Evolutionary conservation across 2,329 filamentous ascomycete genomes (phyloP).

Genomic region (Cytospora schulzeri): DNA sequence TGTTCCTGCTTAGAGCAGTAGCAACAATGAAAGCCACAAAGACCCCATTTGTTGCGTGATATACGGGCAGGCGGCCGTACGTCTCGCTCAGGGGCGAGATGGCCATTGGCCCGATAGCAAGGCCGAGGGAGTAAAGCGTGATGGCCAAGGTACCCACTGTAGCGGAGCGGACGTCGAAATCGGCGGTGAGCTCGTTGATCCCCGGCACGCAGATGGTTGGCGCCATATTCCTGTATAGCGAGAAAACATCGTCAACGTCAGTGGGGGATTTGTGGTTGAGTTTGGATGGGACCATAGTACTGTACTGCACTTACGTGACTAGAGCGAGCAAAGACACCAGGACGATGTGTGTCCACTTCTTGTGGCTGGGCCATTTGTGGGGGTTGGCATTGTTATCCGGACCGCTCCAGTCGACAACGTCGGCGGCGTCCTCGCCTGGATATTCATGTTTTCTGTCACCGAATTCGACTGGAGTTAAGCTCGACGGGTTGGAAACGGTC

Average conservation of each 20-base stretch:
- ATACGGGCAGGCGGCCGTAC: conserved; percentile 14
- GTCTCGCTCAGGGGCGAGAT: conserved; percentile 13
- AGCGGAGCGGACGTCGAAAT: conserved; percentile 15
- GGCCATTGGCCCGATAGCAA: conserved; percentile 13
- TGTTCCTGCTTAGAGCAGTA: conserved; percentile 12
- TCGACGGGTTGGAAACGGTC: too few relatives aligned
- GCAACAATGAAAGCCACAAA: conserved; percentile 18
- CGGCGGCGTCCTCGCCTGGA: too few relatives aligned
- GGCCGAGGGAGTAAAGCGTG: conserved; percentile 15
- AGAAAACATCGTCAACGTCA: background rate
- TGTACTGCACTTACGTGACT: background rate
- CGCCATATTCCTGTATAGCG: conserved; percentile 11
- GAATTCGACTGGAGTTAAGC: too few relatives aligned
- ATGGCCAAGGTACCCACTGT: conserved; percentile 9
- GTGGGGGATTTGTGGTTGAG: too few relatives aligned
- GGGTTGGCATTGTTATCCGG: conserved; percentile 12
- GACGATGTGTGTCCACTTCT: conserved; percentile 11
- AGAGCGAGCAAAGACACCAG: conserved; percentile 21
- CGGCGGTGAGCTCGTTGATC: background rate
- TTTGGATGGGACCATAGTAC: too few relatives aligned
- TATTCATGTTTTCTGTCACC: too few relatives aligned
- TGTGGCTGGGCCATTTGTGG: conserved; percentile 3
- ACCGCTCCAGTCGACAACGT: conserved; percentile 24
- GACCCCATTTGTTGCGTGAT: background rate
- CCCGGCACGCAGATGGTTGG: conserved; percentile 20